Evolutionary conservation across 176 grass and related monocot genomes (phyloP).

Genomic region (Ananas comosus): DNA sequence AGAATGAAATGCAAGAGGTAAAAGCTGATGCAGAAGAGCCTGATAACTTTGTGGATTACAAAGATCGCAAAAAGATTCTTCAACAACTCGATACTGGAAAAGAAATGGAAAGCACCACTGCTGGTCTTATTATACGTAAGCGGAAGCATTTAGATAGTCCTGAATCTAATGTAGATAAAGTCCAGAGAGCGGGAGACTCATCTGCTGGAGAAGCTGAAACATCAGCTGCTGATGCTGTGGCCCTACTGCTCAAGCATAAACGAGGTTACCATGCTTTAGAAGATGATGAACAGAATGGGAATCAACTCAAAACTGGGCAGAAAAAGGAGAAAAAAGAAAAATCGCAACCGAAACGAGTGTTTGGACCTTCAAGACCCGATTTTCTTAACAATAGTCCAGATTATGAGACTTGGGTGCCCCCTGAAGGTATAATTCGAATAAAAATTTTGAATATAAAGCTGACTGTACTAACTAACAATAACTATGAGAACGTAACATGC

Average conservation of each 20-base stretch:
- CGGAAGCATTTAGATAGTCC: slow-evolving; percentile 34
- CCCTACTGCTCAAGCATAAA: slow-evolving; percentile 84
- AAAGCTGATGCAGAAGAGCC: slow-evolving; percentile 38
- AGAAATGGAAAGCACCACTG: slow-evolving; percentile 57
- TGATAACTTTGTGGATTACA: slow-evolving; percentile 91
- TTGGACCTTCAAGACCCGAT: slow-evolving; percentile 74
- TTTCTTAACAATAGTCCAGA: slow-evolving; percentile 48
- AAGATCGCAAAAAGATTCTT: slow-evolving; percentile 63
- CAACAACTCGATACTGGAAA: slow-evolving; percentile 30
- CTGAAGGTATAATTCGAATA: slow-evolving; percentile 47
- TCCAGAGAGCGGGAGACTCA: slow-evolving; percentile 23
- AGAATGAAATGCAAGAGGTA: slow-evolving; percentile 40
- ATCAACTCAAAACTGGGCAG: slow-evolving; percentile 13
- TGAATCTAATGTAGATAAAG: slow-evolving; percentile 11
- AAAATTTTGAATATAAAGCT: not conserved
- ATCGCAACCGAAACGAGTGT: slow-evolving; percentile 41
- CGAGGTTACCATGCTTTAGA: slow-evolving; percentile 50
- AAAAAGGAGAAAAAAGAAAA: slow-evolving; percentile 41
- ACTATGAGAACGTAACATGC: slow-evolving; percentile 16
- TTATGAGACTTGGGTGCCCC: slow-evolving; percentile 87
- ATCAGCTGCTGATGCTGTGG: slow-evolving; percentile 83
- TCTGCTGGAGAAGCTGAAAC: slow-evolving; percentile 51
- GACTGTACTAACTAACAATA: not conserved
- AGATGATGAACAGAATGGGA: slow-evolving; percentile 34
- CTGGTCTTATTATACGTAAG: slow-evolving; percentile 91